Conservation (phyloP, 805 yeast genomes). For the Blastobotrys attinorum region DNA sequence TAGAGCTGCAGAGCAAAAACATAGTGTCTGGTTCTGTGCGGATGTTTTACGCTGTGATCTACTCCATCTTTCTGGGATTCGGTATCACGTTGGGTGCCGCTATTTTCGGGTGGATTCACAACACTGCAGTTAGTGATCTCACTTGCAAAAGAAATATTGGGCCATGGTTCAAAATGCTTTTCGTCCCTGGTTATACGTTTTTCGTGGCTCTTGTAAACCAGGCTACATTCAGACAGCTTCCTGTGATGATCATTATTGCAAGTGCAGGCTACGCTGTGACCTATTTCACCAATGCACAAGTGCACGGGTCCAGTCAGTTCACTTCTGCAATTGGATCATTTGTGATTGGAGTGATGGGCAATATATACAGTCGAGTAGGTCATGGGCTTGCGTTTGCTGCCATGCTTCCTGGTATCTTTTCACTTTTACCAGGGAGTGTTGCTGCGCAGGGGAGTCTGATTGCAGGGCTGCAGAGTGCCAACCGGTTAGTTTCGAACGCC, state of each 20-base stretch:
- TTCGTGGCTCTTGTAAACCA: conserved; percentile 73
- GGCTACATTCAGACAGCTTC: conserved; percentile 76
- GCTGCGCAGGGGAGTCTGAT: conserved; percentile 83
- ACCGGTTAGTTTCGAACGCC: conserved; percentile 45
- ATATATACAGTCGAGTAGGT: conserved; percentile 76
- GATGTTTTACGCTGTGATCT: conserved; percentile 93
- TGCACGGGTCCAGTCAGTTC: conserved; percentile 68
- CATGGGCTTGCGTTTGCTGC: conserved; percentile 92
- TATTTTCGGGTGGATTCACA: conserved; percentile 88
- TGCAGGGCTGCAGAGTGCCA: conserved; percentile 72
- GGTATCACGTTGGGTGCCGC: conserved; percentile 94
- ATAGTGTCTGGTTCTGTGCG: conserved; percentile 91
- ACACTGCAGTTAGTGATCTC: conserved; percentile 56
- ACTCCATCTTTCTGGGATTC: conserved; percentile 82
- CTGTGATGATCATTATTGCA: conserved; percentile 73
- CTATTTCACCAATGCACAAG: conserved; percentile 72
- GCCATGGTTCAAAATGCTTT: conserved; percentile 55
- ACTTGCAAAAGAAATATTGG: conserved; percentile 46
- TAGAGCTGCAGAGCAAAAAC: conserved; percentile 83
- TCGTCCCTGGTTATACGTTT: conserved; percentile 68
- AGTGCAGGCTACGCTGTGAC: conserved; percentile 79
- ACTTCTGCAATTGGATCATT: conserved; percentile 89
- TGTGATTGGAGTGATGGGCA: conserved; percentile 81
- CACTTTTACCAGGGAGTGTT: conserved; percentile 90
- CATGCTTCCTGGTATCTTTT: conserved; percentile 92